A percentile compares a stretch with the other conserved stretches of the same genome.
phyloP scores from a whole-genome alignment of 805 yeast species.

The Candida parachauliodes region DNA sequence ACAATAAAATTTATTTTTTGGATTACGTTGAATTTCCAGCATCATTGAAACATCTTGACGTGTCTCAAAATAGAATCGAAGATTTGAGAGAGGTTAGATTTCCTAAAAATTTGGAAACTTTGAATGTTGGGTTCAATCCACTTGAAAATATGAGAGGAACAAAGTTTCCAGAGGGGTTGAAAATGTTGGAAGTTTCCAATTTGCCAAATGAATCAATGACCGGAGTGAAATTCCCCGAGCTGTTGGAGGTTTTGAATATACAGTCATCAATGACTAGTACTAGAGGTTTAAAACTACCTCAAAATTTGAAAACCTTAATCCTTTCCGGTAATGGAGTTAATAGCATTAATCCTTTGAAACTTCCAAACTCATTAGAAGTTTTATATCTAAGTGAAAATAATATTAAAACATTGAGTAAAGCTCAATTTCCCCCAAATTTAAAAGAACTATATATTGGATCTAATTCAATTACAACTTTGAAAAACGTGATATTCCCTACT shows the following conservation, averaged over 20 bases:
- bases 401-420: conserved; percentile 43
- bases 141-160: conserved; percentile 41
- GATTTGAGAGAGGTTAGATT: conserved; percentile 33
- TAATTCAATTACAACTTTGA: conserved; percentile 41
- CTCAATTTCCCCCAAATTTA: conserved; percentile 33
- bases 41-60: conserved; percentile 25
- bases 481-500: conserved; percentile 39
- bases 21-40: conserved; percentile 38
- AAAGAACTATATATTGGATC: conserved; percentile 38
- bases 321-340: conserved; percentile 40
- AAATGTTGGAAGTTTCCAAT: conserved; percentile 36
- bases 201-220: conserved; percentile 46
- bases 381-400: conserved; percentile 37
- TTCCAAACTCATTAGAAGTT: conserved; percentile 38
- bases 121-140: conserved; percentile 36
- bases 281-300: conserved; percentile 40
- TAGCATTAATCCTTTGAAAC: conserved; percentile 41
- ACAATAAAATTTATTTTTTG: conserved; percentile 36
- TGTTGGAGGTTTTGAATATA: conserved; percentile 30
- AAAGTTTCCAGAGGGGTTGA: conserved; percentile 35
- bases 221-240: conserved; percentile 44
- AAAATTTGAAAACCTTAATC: conserved; percentile 25
- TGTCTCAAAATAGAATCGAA: conserved; percentile 40
- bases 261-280: conserved; percentile 45
- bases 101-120: conserved; percentile 27